A percentile compares a stretch with the other conserved stretches of the same genome.
Evolutionary conservation across 2,329 filamentous ascomycete genomes (phyloP).

Genomic region (Sporothrix pallida): DNA sequence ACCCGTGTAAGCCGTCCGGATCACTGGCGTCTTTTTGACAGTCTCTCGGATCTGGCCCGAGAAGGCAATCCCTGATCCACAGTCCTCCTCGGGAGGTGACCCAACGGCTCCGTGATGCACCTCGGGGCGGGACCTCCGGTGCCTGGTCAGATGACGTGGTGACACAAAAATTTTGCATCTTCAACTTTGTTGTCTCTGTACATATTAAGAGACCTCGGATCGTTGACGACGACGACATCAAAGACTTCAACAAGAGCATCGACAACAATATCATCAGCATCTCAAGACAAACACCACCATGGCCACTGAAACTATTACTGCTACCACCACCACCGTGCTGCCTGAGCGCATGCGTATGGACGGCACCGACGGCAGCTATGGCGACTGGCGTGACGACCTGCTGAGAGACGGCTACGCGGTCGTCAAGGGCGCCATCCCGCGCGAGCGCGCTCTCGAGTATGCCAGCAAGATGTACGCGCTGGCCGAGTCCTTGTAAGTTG

Average conservation of each 20-base stretch:
- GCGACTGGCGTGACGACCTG: slow-evolving; percentile 41
- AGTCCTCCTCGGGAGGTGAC: too few relatives aligned
- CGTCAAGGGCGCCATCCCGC: slow-evolving; percentile 40
- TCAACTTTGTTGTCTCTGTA: too few relatives aligned
- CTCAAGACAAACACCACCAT: not conserved
- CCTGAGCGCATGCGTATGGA: slow-evolving; percentile 1
- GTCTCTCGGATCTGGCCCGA: not conserved
- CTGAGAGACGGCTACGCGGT: slow-evolving; percentile 41
- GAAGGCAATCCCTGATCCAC: not conserved
- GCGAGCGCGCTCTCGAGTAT: slow-evolving; percentile 31
- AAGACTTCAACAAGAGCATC: too few relatives aligned
- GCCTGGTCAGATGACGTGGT: too few relatives aligned
- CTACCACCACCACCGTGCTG: not conserved
- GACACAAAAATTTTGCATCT: too few relatives aligned
- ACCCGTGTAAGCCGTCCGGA: not conserved
- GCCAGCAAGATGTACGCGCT: slow-evolving; percentile 36
- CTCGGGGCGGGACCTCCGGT: too few relatives aligned
- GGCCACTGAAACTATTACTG: slow-evolving; percentile 1
- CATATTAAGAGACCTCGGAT: too few relatives aligned
- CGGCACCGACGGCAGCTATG: slow-evolving; percentile 6
- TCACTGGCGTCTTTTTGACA: not conserved
- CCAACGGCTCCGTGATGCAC: too few relatives aligned
- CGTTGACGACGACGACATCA: too few relatives aligned
- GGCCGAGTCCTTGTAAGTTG: slow-evolving; percentile 4
- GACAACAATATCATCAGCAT: not conserved